Evolutionary conservation across 1,284 basidiomycete species (phyloP).

Genomic region (Trichosporon sp.): DNA sequence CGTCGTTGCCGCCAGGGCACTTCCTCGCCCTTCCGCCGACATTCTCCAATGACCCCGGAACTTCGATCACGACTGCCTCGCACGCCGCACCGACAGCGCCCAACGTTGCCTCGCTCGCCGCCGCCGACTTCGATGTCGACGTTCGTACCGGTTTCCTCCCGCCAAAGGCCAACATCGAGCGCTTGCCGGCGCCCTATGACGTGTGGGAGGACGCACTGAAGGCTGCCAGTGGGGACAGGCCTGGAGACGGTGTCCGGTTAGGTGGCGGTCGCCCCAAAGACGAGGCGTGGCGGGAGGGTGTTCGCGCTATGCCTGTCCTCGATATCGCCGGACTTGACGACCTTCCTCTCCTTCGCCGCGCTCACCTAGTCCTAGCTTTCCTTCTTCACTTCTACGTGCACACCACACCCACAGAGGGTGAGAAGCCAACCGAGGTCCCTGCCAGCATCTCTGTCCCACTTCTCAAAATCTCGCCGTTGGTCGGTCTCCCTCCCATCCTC

Average conservation of each 20-base stretch:
- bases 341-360: constrained; percentile 67
- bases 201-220: constrained; percentile 61
- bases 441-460: constrained; percentile 69
- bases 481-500: constrained; percentile 81
- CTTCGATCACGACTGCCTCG: constrained; percentile 35
- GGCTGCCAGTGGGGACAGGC: constrained; percentile 49
- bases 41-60: constrained; percentile 31
- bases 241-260: constrained; percentile 55
- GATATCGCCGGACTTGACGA: constrained; percentile 54
- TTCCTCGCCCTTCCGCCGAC: constrained; percentile 60
- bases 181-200: constrained; percentile 60
- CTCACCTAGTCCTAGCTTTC: constrained; percentile 78
- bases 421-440: constrained; percentile 52
- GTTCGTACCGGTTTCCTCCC: constrained; percentile 89
- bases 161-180: constrained; percentile 63
- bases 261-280: constrained; percentile 51
- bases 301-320: constrained; percentile 65
- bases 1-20: constrained; percentile 54
- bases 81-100: constrained; percentile 44
- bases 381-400: constrained; percentile 86
- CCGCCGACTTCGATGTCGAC: constrained; percentile 92
- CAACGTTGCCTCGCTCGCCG: constrained; percentile 78
- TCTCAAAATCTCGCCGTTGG: constrained; percentile 64
- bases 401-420: constrained; percentile 44
- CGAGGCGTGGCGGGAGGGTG: constrained; percentile 61